Evolutionary conservation across 1,284 basidiomycete genomes (phyloP), one percentile per base, ranked within the genome.

Genomic region (Cerioporus squamosus): DNA sequence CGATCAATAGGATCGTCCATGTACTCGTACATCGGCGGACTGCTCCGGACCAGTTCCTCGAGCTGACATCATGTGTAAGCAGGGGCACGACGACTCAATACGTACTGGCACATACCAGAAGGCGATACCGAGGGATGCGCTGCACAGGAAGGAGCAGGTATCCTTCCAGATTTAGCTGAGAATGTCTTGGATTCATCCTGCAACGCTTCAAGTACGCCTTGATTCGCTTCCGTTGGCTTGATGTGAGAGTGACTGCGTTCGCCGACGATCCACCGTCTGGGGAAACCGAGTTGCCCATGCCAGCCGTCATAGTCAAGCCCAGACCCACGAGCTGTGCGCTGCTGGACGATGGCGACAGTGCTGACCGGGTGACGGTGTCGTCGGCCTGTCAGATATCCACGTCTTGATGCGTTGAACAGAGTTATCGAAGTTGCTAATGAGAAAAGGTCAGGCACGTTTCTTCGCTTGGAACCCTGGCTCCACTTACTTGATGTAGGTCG

Each of bases 81-180:
- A 42, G 38, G 44, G 14, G 26, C 38, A 49, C 23, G 23, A 51
- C 47, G 29, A 23, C 24, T 20, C 4, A 26, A 38, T 42, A 12
- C 22, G 24, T 23, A n/a, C n/a, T 22, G 18, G 39, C 40, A 75
- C 83, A 73, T 68, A 94, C 94, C 69, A 99, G 80, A 60, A 99
- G 78, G 66, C 92, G 89, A 78, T 99, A 99, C 20, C 97, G 88
- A 14, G 97, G 97, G 68, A 99, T 93, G 49, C 97, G 88, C 74
- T 99, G 97, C 23, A 99, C 91, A 36, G 97, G 97, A 44, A 99
- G 84, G 6, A 99, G 82, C 26, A 99, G 78, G 73, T 99, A 99
- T 9, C 91, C 92, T 77, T 99, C 96, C 64, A 99, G 77, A 71
- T 95, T 98, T 62, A 99, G 84, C 74, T 99, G 97, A n/a, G 93